Conservation (phyloP, 441 rosid genomes). For the Jatropha podagrica region DNA sequence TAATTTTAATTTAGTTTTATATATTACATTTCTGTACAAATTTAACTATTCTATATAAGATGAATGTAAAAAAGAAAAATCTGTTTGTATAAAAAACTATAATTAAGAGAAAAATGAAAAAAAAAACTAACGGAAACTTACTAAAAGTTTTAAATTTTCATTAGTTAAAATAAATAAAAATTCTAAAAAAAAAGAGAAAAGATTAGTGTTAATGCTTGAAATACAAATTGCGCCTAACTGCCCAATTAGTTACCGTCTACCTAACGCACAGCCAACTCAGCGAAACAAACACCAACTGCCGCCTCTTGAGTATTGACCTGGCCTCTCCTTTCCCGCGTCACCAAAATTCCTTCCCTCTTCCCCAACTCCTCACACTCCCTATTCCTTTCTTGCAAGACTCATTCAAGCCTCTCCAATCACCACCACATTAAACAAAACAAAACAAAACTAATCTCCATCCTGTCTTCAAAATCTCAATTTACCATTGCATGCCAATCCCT, state of each 20-base stretch:
- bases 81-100: too few species aligned
- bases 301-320: slow-evolving; percentile 19
- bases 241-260: background rate
- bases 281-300: slow-evolving; percentile 26
- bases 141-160: too few species aligned
- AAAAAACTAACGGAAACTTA: too few species aligned
- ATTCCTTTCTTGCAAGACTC: slow-evolving; percentile 56
- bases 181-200: too few species aligned
- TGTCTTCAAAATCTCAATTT: background rate
- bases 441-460: background rate
- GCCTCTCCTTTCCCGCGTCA: slow-evolving; percentile 43
- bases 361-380: slow-evolving; percentile 29
- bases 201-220: too few species aligned
- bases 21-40: too few species aligned
- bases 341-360: slow-evolving; percentile 30
- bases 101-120: too few species aligned
- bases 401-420: slow-evolving; percentile 33
- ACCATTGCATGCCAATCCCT: slow-evolving; percentile 6
- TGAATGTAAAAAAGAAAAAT: too few species aligned
- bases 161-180: too few species aligned
- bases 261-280: slow-evolving; percentile 3
- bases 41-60: too few species aligned
- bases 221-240: background rate
- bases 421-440: background rate
- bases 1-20: too few species aligned